Evolutionary conservation across 345 rosid genomes (phyloP), one percentile per base, ranked within the genome.

Genomic region (Isatis tinctoria): DNA sequence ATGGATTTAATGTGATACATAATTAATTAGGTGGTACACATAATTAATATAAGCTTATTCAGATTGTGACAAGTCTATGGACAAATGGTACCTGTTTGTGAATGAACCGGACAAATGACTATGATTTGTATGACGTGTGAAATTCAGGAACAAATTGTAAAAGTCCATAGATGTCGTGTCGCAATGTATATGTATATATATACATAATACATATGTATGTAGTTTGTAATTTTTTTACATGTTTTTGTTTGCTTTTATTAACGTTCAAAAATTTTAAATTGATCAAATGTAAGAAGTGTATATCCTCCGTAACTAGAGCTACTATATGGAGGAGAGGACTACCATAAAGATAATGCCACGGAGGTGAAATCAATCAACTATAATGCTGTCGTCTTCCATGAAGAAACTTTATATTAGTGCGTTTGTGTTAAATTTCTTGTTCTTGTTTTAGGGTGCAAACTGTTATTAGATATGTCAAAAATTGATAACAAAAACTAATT

Each of bases 1-100:
- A 27, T 17, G 20, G 33, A 49, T 39, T 61, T 17, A 72, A 61
- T 72, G 60, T 62, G 61, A 61, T 11, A 24, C 13, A 39, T 18
- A 39, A 28, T 28, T 39, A 20, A 51, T 52, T 41, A 20, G 63
- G 44, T 73, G n/a, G 44, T 53, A 51, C 43, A 52, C 16, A 52
- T 52, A n/a, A n/a, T 45, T 17, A 63, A 52, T 39, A 28, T 27
- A 16, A 18, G 16, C 14, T 61, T 24, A 53, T 40, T 39, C 24
- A 13, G 76, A 62, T 22, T 52, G 60, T 62, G 75, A 72, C 69
- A 39, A 61, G 69, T 11, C 60, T 4, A 10, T 33, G 36, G 36
- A 33, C 36, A 6, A n/a, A 33, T 10, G 12, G 30, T 60, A 47
- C 18, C 2, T 47, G 58, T 60, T 45, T 70, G 60, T 61, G 60